Evolutionary conservation across 805 yeast genomes (phyloP), one percentile per base, ranked within the genome.

Genomic region (Spathaspora sp.): DNA sequence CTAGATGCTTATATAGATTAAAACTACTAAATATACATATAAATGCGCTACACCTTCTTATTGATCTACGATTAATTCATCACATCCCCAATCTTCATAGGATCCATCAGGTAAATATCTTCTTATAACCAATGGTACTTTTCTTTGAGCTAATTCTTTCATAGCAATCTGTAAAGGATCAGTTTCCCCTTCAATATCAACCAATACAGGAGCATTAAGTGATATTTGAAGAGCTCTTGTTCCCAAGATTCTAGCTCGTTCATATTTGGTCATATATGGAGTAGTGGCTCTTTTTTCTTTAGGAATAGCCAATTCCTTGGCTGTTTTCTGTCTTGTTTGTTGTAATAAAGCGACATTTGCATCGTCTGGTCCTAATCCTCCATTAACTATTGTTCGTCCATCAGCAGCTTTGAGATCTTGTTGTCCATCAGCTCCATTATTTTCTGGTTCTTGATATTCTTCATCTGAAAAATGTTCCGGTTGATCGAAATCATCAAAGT

Each of bases 71-170:
- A 94, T 92, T 64, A 94, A 80, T 73, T 94, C 99, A 69, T 94
- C 98, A 64, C 97, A 94, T 49, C 97, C 96, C 99, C 99, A 94
- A 67, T 94, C 99, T 73, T 94, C 99, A 64, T 83, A 93, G 49
- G 96, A 83, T 5, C 98, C 97, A 67, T 96, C 99, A 2, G 99
- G 99, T 60, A 94, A 79, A 66, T 90, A 96, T 71, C 99, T 81
- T 80, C 99, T 84, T 47, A 94, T 89, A 45, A 96, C 96, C 62
- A 94, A 79, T 1, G 99, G 99, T 52, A 96, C 91, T 69, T 92
- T 94, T 70, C 89, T 85, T 70, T 94, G 98, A 1, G 96, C 82
- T 56, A 94, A 80, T 70, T 94, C 99, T 70, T 96, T 94, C 89
- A 90, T 87, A 54, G 99, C 97, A 56, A 94, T 94, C 70, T 92